These are phyloP conservation scores for Xanthoconium stramineum DNA, from an alignment of 768 basidiomycete genomes.

Conservation along the genomic window DNA sequence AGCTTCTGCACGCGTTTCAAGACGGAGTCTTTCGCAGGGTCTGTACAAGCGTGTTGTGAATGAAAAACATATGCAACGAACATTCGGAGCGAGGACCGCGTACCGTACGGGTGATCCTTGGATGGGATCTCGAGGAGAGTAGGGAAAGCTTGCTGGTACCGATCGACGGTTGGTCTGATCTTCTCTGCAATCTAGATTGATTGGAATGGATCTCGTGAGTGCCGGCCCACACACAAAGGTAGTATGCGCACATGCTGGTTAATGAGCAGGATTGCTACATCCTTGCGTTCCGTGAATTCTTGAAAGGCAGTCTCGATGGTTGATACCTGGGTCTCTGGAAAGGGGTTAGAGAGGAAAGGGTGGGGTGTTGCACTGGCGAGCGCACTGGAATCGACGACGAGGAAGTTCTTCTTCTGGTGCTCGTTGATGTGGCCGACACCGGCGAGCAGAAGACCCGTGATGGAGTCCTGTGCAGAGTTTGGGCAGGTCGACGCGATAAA, in stretches of 20 bases:
- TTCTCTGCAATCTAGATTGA: constrained; percentile 84
- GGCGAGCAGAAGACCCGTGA: constrained; percentile 92
- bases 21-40: constrained; percentile 93
- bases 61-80: constrained; percentile 6
- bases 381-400: constrained; percentile 91
- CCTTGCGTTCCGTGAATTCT: constrained; percentile 91
- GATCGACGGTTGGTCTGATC: constrained; percentile 92
- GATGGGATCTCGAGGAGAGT: constrained; percentile 96
- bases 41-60: constrained; percentile 40
- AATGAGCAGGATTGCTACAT: constrained; percentile 94
- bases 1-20: constrained; percentile 96
- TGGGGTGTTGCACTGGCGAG: constrained; percentile 11
- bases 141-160: constrained; percentile 94
- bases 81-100: constrained; percentile 20
- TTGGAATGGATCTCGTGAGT: constrained; percentile 10
- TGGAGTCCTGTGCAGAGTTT: constrained; percentile 70
- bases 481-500: constrained; percentile 3
- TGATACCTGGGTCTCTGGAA: constrained; percentile 82
- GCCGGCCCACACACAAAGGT: not conserved
- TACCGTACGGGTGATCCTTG: constrained; percentile 98
- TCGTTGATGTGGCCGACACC: constrained; percentile 91
- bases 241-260: constrained; percentile 85
- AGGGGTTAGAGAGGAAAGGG: constrained; percentile 10
- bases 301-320: constrained; percentile 90
- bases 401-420: constrained; percentile 95